Conservation (phyloP, 2,329 filamentous ascomycete genomes). For the Daldinia eschscholtzii region DNA sequence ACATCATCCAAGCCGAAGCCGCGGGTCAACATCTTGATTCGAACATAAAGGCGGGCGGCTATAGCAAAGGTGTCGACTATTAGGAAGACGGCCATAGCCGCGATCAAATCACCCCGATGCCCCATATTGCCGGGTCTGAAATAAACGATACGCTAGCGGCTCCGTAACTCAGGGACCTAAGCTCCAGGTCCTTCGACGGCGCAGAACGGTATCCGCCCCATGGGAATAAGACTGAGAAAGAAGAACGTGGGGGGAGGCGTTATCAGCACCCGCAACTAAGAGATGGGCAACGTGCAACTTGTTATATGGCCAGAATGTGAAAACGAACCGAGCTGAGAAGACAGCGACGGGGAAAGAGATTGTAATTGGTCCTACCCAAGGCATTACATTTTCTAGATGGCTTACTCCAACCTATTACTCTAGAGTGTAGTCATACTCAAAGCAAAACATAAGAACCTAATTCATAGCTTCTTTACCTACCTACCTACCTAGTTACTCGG, state of each 20-base stretch:
- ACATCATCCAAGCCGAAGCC: slow-evolving; percentile 52
- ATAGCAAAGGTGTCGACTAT: slow-evolving; percentile 47
- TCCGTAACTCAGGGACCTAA: slow-evolving; percentile 22
- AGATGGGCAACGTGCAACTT: slow-evolving; percentile 2
- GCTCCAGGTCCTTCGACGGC: slow-evolving; percentile 13
- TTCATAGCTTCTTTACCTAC: neutral
- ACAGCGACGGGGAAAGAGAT: neutral
- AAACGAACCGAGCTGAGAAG: neutral
- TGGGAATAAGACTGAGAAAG: slow-evolving; percentile 5
- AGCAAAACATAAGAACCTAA: neutral
- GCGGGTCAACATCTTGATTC: slow-evolving; percentile 46
- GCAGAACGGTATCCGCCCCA: slow-evolving; percentile 14
- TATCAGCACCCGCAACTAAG: neutral
- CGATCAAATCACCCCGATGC: slow-evolving; percentile 46
- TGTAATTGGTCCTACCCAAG: neutral
- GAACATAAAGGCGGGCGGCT: slow-evolving; percentile 49
- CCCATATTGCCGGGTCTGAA: slow-evolving; percentile 25
- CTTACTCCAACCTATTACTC: neutral
- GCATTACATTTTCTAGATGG: neutral
- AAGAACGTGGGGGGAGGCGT: neutral
- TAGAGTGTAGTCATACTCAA: neutral
- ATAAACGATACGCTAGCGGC: slow-evolving; percentile 4
- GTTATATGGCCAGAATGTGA: slow-evolving; percentile 1
- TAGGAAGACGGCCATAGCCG: slow-evolving; percentile 48
- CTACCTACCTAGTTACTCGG: neutral